These are phyloP conservation scores for Vitellaria paradoxa DNA, from an alignment of 179 eudicot species.

Conservation along the genomic window DNA sequence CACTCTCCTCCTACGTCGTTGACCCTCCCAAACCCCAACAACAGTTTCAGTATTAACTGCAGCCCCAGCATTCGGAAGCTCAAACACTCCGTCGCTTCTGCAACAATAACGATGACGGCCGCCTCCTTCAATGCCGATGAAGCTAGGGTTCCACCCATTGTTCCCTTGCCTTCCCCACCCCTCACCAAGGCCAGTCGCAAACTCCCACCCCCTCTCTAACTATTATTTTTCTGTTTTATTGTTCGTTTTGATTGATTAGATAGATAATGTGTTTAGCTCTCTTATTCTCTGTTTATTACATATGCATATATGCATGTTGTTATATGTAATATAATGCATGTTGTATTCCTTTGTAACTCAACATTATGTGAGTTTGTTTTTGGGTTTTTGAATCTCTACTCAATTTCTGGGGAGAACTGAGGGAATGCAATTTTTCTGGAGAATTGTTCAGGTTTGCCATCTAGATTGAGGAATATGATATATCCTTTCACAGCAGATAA, in stretches of 20 bases:
- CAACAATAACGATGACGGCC: background rate
- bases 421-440: background rate
- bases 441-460: background rate
- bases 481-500: background rate
- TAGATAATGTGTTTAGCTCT: background rate
- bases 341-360: background rate
- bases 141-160: conserved; percentile 44
- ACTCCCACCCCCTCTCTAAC: background rate
- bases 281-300: background rate
- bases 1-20: background rate
- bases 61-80: background rate
- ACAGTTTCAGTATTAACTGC: background rate
- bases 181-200: conserved; percentile 26
- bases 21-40: background rate
- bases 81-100: background rate
- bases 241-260: background rate
- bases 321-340: background rate
- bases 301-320: background rate
- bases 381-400: background rate
- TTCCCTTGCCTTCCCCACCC: conserved; percentile 37
- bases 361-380: background rate
- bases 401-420: background rate
- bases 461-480: background rate
- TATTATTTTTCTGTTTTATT: background rate
- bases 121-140: conserved; percentile 16